Evolutionary conservation across 2,329 filamentous ascomycete species (phyloP).

Genomic region (Arthroderma uncinatum): DNA sequence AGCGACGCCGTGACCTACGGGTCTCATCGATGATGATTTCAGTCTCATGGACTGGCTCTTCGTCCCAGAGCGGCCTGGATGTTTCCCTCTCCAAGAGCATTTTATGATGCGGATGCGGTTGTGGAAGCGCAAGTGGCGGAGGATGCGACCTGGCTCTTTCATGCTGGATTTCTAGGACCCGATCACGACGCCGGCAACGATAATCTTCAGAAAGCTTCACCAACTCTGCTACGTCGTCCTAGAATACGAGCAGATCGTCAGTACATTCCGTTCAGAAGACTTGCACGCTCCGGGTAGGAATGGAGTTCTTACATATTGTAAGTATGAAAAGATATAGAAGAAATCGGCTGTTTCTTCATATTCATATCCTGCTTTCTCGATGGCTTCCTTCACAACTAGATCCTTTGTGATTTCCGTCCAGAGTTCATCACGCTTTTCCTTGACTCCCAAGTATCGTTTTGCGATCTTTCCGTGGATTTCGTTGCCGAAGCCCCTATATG

Average conservation of each 20-base stretch:
- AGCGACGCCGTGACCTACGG: not conserved
- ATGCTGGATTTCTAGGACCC: conserved; percentile 48
- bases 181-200: conserved; percentile 50
- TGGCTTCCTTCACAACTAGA: conserved; percentile 72
- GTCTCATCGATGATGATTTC: not conserved
- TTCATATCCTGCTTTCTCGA: conserved; percentile 71
- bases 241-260: conserved; percentile 6
- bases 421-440: conserved; percentile 48
- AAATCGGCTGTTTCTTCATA: conserved; percentile 83
- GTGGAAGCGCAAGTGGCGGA: conserved; percentile 11
- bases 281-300: not conserved
- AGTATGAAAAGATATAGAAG: conserved; percentile 87
- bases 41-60: not conserved
- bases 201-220: conserved; percentile 76
- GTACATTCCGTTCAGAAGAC: not conserved
- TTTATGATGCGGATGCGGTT: not conserved
- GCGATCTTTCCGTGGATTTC: conserved; percentile 28
- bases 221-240: conserved; percentile 81
- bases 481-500: conserved; percentile 18
- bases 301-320: conserved; percentile 61
- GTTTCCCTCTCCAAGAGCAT: not conserved
- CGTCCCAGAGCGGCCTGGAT: not conserved
- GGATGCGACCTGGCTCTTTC: conserved; percentile 23
- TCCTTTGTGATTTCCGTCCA: conserved; percentile 98
- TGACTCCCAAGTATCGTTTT: conserved; percentile 34